Percentiles rank a stretch among this genome's conserved stretches.
Evolutionary conservation across 1,139 yeast species (phyloP).

Genomic region (Scheffersomyces cryptocercus): DNA sequence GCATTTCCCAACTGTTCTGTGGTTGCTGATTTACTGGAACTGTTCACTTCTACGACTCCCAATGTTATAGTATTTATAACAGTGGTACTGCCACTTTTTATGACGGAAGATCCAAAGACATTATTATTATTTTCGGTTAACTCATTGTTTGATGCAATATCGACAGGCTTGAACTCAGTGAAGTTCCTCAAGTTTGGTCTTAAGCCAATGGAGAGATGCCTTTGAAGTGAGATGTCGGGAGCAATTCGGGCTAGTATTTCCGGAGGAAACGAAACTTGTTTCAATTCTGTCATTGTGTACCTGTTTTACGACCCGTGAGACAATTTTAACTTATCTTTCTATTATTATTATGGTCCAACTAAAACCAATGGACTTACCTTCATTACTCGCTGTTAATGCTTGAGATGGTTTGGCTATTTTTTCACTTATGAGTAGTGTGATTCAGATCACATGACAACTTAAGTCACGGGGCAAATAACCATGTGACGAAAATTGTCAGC

Average conservation of each 20-base stretch:
- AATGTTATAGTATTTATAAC: slow-evolving; percentile 76
- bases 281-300: slow-evolving; percentile 12
- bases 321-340: too few species aligned
- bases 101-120: slow-evolving; percentile 71
- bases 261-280: slow-evolving; percentile 67
- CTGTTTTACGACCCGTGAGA: too few species aligned
- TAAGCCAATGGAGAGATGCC: slow-evolving; percentile 71
- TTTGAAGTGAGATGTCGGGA: slow-evolving; percentile 79
- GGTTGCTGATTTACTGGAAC: slow-evolving; percentile 13
- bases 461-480: too few species aligned
- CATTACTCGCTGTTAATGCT: too few species aligned
- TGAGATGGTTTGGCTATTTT: too few species aligned
- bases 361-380: too few species aligned
- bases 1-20: slow-evolving; percentile 1
- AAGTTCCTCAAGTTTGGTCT: slow-evolving; percentile 74
- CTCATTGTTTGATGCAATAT: slow-evolving; percentile 45
- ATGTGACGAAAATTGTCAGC: too few species aligned
- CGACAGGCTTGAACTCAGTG: slow-evolving; percentile 68
- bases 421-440: too few species aligned
- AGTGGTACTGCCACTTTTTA: slow-evolving; percentile 73
- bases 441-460: too few species aligned
- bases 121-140: slow-evolving; percentile 27
- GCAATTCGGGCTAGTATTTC: slow-evolving; percentile 81
- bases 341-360: too few species aligned
- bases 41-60: slow-evolving; percentile 60